Base-by-base conservation (phyloP, 129 eudicot species). In the Solidago caesia region DNA sequence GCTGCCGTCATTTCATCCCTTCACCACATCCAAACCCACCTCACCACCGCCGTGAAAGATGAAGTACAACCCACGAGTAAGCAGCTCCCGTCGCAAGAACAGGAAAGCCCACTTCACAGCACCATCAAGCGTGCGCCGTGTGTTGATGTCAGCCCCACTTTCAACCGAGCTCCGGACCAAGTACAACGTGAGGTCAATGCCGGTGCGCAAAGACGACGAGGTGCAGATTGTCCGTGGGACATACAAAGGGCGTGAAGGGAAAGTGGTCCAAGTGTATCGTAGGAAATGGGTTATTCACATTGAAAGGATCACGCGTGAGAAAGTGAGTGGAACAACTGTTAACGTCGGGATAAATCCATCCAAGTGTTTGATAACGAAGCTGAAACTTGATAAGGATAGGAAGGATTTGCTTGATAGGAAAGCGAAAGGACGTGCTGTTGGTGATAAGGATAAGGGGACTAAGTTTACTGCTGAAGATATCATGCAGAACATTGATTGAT, bases 241-340 rank as follows among this genome's bases (percentile, higher is more conserved):
- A 63, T 89, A 76, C 86, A 89, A 89, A 68, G 96, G 96, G 7
- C 96, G 96, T 1, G 96, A 89, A 44, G 96, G 96, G 4, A 89
- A 89, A 67, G 86, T 89, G 1, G 86, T 84, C 16, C 96, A 82
- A 80, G 96, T 89, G 3, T 89, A 89, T 80, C 82, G 96, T 15
- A 81, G 84, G 68, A 89, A 86, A 65, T 89, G 96, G 96, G 96
- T 86, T 16, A 84, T 89, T 75, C 92, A 89, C 58, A 75, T 89
- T 64, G 96, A 89, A 71, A 77, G 92, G 4, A 89, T 89, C 27
- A 89, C 96, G 8, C 77, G 96, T 3, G 96, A 89, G 88, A 89
- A 89, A 83, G 92, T 89, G 2, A 87, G 87, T n/a, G 92, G 92
- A 5, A 72, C 87, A 10, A 87, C 92, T 4, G 92, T 87, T 26